Evolutionary conservation across 1,284 basidiomycete species (phyloP).

Genomic region (Phlebopus sp.): DNA sequence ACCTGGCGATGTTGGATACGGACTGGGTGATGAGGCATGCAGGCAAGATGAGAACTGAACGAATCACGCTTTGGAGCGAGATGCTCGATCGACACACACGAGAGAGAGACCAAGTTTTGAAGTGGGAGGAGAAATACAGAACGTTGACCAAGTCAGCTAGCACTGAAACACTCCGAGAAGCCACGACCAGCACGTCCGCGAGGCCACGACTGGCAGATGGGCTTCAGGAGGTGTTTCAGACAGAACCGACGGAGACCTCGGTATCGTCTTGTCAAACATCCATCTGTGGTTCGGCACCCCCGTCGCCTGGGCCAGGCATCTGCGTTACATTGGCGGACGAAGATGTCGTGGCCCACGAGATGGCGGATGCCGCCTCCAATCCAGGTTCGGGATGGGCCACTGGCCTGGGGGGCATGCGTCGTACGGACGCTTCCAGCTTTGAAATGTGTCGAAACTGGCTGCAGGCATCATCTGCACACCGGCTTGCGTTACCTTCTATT

Average conservation of each 20-base stretch:
- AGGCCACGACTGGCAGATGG: conserved; percentile 12
- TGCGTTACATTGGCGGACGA: conserved; percentile 20
- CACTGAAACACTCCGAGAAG: conserved; percentile 32
- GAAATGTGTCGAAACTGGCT: conserved; percentile 3
- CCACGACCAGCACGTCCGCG: neutral
- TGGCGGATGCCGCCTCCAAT: neutral
- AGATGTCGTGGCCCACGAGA: conserved; percentile 8
- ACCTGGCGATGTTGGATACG: conserved; percentile 57
- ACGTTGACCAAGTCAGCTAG: conserved; percentile 27
- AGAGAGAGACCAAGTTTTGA: conserved; percentile 55
- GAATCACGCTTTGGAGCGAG: conserved; percentile 58
- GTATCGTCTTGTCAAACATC: conserved; percentile 16
- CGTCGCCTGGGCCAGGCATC: conserved; percentile 20
- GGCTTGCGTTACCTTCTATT: conserved; percentile 25
- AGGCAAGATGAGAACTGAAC: conserved; percentile 18
- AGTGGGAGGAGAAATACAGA: conserved; percentile 42
- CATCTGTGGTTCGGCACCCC: conserved; percentile 14
- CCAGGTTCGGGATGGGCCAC: conserved; percentile 10
- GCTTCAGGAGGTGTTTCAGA: conserved; percentile 9
- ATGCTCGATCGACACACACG: conserved; percentile 54
- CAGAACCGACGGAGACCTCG: neutral
- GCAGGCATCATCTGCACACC: conserved; percentile 5
- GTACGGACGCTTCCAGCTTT: neutral
- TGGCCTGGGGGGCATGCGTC: conserved; percentile 6
- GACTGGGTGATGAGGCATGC: conserved; percentile 49